Percentiles rank a stretch among this genome's conserved stretches.
Evolutionary conservation across 2,329 filamentous ascomycete genomes (phyloP).

Genomic region (Xylogone sp.): DNA sequence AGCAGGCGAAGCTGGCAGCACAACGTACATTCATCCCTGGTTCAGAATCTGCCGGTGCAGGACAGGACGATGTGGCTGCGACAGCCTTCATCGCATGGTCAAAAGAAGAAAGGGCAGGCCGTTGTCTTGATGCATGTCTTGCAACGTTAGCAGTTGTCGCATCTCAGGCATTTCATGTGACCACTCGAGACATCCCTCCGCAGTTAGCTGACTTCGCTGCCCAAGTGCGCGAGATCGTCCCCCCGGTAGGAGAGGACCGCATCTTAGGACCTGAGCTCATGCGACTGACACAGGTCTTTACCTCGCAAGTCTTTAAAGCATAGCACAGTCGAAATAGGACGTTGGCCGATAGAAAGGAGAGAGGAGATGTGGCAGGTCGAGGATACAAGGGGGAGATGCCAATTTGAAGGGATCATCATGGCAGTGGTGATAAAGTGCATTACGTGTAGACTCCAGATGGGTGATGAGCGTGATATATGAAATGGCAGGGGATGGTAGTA

Average conservation of each 20-base stretch:
- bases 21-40: neutral
- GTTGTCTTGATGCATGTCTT: neutral
- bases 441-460: too few relatives aligned
- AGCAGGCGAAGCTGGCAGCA: neutral
- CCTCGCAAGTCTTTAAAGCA: neutral
- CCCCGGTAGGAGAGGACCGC: neutral
- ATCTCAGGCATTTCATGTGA: neutral
- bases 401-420: too few relatives aligned
- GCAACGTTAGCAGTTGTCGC: neutral
- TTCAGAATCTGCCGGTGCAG: neutral
- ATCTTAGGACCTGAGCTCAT: neutral
- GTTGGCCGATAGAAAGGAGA: neutral
- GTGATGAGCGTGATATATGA: too few relatives aligned
- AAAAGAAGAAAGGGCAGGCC: neutral
- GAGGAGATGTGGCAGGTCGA: too few relatives aligned
- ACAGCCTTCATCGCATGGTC: neutral
- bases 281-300: neutral
- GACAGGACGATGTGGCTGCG: neutral
- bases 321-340: neutral
- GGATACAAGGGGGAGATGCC: too few relatives aligned
- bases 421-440: too few relatives aligned
- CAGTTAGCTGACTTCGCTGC: neutral
- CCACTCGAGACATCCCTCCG: neutral
- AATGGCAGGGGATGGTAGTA: too few relatives aligned
- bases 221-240: neutral